Evolutionary conservation across 2,329 filamentous ascomycete genomes (phyloP).

Genomic region (Colletotrichum shisoi): DNA sequence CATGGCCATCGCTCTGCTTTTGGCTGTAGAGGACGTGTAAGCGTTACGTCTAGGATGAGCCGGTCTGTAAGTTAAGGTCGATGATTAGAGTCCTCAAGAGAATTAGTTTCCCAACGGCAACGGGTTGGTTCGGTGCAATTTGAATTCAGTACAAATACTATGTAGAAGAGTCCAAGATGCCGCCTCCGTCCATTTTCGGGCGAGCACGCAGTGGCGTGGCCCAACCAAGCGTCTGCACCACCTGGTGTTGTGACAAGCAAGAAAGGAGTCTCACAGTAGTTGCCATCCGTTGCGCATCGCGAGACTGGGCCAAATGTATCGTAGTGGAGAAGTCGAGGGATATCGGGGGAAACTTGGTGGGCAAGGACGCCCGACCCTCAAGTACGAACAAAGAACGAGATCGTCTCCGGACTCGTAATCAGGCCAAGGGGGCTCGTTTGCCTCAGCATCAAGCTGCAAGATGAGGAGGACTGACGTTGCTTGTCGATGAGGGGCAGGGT

Average conservation of each 20-base stretch:
- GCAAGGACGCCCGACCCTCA: neutral
- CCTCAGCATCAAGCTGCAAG: slow-evolving; percentile 27
- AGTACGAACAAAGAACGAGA: slow-evolving; percentile 16
- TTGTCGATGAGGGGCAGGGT: slow-evolving; percentile 13
- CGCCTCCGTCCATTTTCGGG: slow-evolving; percentile 8
- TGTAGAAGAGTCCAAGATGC: slow-evolving; percentile 6
- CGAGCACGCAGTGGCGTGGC: slow-evolving; percentile 3
- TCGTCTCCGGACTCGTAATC: slow-evolving; percentile 25
- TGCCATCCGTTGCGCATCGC: slow-evolving; percentile 6
- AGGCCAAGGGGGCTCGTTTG: slow-evolving; percentile 14
- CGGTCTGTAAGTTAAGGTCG: slow-evolving; percentile 17
- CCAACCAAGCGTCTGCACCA: neutral
- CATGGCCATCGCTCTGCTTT: neutral
- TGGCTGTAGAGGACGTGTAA: slow-evolving; percentile 20
- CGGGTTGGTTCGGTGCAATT: slow-evolving; percentile 26
- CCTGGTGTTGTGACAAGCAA: neutral
- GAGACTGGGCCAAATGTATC: slow-evolving; percentile 15
- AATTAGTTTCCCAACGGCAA: slow-evolving; percentile 22
- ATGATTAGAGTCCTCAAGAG: slow-evolving; percentile 24
- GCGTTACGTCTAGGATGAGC: slow-evolving; percentile 22
- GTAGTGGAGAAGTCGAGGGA: slow-evolving; percentile 11
- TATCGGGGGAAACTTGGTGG: slow-evolving; percentile 4
- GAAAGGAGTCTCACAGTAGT: slow-evolving; percentile 3
- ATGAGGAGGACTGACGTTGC: slow-evolving; percentile 35
- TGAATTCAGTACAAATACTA: neutral